phyloP scores from a whole-genome alignment of 2,329 filamentous ascomycete species.

The Elsinoe necatrix region DNA sequence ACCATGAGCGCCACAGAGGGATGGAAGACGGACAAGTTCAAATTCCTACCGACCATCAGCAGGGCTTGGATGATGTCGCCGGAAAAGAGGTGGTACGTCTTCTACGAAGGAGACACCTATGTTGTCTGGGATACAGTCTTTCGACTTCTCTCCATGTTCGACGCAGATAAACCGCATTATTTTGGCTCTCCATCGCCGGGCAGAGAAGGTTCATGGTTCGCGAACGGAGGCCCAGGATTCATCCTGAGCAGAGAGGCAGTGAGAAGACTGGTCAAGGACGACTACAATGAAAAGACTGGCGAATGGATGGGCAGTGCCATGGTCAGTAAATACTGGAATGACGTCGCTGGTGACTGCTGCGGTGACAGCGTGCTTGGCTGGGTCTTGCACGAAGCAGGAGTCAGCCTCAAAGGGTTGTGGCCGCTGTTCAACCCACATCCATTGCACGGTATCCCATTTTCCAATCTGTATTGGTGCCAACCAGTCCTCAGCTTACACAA shows the following conservation, averaged over 20 bases:
- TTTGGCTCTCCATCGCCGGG: constrained; percentile 43
- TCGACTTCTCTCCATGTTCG: constrained; percentile 39
- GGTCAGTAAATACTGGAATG: constrained; percentile 30
- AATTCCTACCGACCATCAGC: constrained; percentile 46
- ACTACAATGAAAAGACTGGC: constrained; percentile 26
- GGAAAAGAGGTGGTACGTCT: constrained; percentile 44
- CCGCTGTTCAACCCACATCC: constrained; percentile 44
- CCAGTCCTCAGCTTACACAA: constrained; percentile 45
- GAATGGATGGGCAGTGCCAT: constrained; percentile 34
- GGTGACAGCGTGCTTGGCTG: constrained; percentile 44
- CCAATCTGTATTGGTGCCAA: constrained; percentile 44
- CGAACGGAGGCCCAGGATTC: constrained; percentile 43
- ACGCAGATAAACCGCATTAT: constrained; percentile 36
- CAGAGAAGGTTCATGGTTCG: constrained; percentile 33
- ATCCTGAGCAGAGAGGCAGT: constrained; percentile 40
- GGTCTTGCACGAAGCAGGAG: constrained; percentile 36
- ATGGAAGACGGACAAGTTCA: constrained; percentile 46
- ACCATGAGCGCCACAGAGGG: constrained; percentile 26
- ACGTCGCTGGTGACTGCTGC: constrained; percentile 41
- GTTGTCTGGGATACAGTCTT: constrained; percentile 36
- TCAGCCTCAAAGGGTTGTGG: constrained; percentile 40
- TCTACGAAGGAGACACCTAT: constrained; percentile 47
- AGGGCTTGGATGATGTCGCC: constrained; percentile 41
- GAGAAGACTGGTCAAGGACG: constrained; percentile 32
- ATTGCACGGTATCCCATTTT: constrained; percentile 42